Percentiles rank a stretch among this genome's conserved stretches.
Conservation (phyloP, 495 filamentous ascomycete genomes). For the Staphylotrichum longicolle region DNA sequence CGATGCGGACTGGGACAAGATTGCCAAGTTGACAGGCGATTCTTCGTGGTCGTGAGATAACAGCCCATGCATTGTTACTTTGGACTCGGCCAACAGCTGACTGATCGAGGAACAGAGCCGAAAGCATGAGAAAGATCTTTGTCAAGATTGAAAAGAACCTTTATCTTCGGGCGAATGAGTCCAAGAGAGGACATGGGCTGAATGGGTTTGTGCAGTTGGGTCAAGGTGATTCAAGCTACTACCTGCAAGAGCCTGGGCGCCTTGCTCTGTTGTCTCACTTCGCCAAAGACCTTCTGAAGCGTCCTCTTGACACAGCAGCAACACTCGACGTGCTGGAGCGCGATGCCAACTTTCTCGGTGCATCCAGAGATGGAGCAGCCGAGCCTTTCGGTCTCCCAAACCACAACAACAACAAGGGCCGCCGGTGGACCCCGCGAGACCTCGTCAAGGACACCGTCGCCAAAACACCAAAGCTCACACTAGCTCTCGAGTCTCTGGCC, state of each 20-base stretch:
- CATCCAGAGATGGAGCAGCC: conserved; percentile 16
- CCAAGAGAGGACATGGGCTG: conserved; percentile 40
- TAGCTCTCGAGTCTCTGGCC: conserved; percentile 36
- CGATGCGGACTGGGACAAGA: conserved; percentile 38
- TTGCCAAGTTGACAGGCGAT: conserved; percentile 38
- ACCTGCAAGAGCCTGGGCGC: conserved; percentile 34
- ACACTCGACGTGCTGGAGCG: conserved; percentile 1
- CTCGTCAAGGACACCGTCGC: conserved; percentile 36
- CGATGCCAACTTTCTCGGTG: conserved; percentile 21
- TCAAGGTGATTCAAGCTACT: conserved; percentile 36
- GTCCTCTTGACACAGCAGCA: neutral
- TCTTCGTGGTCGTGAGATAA: conserved; percentile 33
- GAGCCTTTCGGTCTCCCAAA: conserved; percentile 16
- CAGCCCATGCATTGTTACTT: neutral
- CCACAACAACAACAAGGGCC: conserved; percentile 17
- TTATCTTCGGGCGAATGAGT: conserved; percentile 34
- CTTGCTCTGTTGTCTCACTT: conserved; percentile 35
- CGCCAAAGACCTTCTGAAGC: conserved; percentile 26
- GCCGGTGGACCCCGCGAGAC: conserved; percentile 38
- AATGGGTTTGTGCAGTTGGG: conserved; percentile 35
- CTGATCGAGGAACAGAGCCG: neutral
- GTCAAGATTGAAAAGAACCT: conserved; percentile 40
- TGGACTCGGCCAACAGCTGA: conserved; percentile 14
- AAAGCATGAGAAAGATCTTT: conserved; percentile 39
- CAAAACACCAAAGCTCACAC: conserved; percentile 22